phyloP scores from a whole-genome alignment of 108 stramenopile species.

The Cyclotella atomus region DNA sequence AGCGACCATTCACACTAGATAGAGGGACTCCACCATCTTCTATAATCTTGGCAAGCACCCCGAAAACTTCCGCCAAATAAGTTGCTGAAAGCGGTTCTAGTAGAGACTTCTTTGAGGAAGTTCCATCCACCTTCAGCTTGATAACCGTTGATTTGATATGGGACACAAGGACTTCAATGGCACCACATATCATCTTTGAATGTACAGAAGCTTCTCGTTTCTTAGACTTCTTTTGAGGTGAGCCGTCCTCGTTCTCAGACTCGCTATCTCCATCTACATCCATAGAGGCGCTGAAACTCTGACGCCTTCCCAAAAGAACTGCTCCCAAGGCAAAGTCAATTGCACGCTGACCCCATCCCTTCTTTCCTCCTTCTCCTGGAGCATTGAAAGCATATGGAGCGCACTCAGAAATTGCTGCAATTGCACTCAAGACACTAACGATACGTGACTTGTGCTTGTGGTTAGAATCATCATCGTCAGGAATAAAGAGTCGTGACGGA shows the following conservation, averaged over 20 bases:
- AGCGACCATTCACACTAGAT: constrained; percentile 52
- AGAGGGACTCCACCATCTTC: constrained; percentile 62
- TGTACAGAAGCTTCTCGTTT: constrained; percentile 49
- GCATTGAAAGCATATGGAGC: constrained; percentile 67
- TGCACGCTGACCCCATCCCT: constrained; percentile 58
- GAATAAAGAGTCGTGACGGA: constrained; percentile 58
- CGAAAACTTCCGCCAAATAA: constrained; percentile 50
- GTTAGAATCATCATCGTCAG: constrained; percentile 43
- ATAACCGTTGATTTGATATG: constrained; percentile 68
- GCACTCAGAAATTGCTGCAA: constrained; percentile 70
- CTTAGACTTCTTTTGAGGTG: constrained; percentile 33
- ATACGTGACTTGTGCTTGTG: constrained; percentile 53
- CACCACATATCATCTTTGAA: constrained; percentile 65
- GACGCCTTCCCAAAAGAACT: constrained; percentile 56
- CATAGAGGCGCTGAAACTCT: constrained; percentile 21
- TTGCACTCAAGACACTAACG: constrained; percentile 64
- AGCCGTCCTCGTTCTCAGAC: constrained; percentile 41
- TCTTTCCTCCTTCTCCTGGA: constrained; percentile 32
- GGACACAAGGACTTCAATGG: constrained; percentile 76
- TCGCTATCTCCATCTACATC: constrained; percentile 45
- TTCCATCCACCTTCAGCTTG: constrained; percentile 22
- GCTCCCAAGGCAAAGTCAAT: constrained; percentile 68
- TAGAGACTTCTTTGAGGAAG: background rate
- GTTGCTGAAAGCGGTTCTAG: constrained; percentile 36
- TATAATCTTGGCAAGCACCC: constrained; percentile 51